These are phyloP conservation scores for Ligustrum vulgare DNA, from an alignment of 257 asterid genomes.

Conservation along the genomic window DNA sequence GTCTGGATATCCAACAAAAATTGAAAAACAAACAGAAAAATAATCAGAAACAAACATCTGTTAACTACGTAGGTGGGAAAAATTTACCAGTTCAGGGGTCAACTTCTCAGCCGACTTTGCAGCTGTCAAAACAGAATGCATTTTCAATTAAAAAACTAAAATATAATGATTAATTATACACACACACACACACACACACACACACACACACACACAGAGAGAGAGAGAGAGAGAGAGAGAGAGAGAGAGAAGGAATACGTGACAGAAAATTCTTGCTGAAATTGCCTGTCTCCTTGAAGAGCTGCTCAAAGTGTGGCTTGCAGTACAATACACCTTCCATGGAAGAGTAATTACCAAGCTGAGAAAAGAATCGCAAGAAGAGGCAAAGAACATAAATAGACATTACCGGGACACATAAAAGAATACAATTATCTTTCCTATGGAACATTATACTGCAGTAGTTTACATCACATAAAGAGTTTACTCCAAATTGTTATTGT, in stretches of 20 bases:
- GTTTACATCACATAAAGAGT: neutral
- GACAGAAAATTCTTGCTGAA: conserved; percentile 79
- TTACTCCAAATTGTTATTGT: neutral
- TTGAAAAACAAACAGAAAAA: conserved; percentile 3
- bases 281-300: conserved; percentile 61
- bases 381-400: neutral
- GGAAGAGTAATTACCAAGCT: conserved; percentile 70
- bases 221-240: no score
- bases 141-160: conserved; percentile 26
- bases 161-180: no score
- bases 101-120: conserved; percentile 87
- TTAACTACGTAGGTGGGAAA: conserved; percentile 10
- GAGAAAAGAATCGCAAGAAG: neutral
- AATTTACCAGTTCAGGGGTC: conserved; percentile 75
- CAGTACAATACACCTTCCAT: conserved; percentile 64
- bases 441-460: neutral
- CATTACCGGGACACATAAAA: neutral
- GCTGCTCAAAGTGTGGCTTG: conserved; percentile 67
- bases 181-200: no score
- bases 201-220: no score
- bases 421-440: neutral
- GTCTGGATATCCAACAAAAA: conserved; percentile 44
- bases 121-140: conserved; percentile 50
- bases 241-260: conserved; percentile 46
- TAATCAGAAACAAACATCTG: conserved; percentile 14